These are phyloP conservation scores for Exophiala sp. DNA, from an alignment of 2,329 filamentous ascomycete species.

Conservation along the genomic window DNA sequence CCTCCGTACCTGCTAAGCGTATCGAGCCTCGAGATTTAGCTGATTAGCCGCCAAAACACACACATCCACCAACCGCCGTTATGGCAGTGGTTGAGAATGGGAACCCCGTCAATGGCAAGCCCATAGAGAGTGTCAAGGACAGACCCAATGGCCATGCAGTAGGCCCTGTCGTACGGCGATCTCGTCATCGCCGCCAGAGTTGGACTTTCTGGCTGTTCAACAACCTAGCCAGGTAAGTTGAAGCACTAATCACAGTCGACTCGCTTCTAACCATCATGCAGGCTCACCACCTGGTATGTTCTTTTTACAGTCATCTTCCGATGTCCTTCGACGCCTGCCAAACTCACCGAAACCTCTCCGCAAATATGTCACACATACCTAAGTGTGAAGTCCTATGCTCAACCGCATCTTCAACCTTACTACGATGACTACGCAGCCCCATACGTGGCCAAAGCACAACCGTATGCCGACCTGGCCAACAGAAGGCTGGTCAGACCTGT, in stretches of 20 bases:
- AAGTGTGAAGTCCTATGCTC: conserved; percentile 61
- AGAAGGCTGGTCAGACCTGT: conserved; percentile 65
- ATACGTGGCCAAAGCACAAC: conserved; percentile 71
- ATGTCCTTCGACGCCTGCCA: conserved; percentile 69
- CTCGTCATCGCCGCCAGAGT: conserved; percentile 14
- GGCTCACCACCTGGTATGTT: conserved; percentile 80
- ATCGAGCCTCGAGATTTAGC: too few relatives aligned
- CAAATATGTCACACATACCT: conserved; percentile 79
- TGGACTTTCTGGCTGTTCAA: conserved; percentile 37
- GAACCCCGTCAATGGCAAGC: conserved; percentile 27
- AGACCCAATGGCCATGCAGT: conserved; percentile 26
- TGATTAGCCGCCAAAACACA: too few relatives aligned
- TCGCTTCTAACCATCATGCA: conserved; percentile 35
- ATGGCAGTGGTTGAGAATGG: conserved; percentile 42
- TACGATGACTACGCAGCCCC: conserved; percentile 80
- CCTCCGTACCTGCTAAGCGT: too few relatives aligned
- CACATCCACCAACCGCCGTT: conserved; percentile 5
- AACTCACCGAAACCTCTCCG: conserved; percentile 67
- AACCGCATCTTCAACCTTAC: conserved; percentile 78
- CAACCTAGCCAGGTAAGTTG: conserved; percentile 53
- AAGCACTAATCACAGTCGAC: not conserved
- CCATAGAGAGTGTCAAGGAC: conserved; percentile 31
- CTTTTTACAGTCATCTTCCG: conserved; percentile 76
- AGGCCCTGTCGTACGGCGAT: conserved; percentile 5
- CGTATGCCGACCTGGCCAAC: conserved; percentile 63